A percentile compares a stretch with the other conserved stretches of the same genome.
Evolutionary conservation across 2,329 filamentous ascomycete genomes (phyloP).

Genomic region (Arthrobotrys sinensis): DNA sequence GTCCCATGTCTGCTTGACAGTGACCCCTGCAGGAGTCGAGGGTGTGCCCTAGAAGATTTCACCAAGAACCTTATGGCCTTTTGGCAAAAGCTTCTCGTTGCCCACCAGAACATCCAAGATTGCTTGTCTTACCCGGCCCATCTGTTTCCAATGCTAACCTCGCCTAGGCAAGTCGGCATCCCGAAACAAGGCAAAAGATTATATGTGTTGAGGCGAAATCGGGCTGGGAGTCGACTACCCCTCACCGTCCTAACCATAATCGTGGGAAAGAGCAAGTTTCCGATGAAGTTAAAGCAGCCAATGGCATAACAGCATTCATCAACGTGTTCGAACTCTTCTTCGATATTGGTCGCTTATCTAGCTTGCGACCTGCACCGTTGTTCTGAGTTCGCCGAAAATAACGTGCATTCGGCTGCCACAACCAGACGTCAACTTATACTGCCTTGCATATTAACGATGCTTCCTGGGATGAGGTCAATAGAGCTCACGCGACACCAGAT

Average conservation of each 20-base stretch:
- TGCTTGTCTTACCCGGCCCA: slow-evolving; percentile 35
- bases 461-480: slow-evolving; percentile 26
- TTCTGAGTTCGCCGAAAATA: slow-evolving; percentile 30
- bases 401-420: slow-evolving; percentile 39
- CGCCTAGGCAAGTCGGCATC: slow-evolving; percentile 42
- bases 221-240: slow-evolving; percentile 12
- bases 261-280: slow-evolving; percentile 31
- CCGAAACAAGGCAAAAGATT: slow-evolving; percentile 28
- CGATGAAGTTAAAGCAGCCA: slow-evolving; percentile 17
- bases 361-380: slow-evolving; percentile 42
- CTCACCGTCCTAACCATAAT: slow-evolving; percentile 35
- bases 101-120: slow-evolving; percentile 34
- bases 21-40: slow-evolving; percentile 12
- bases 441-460: slow-evolving; percentile 15
- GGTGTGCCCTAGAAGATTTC: slow-evolving; percentile 36
- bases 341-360: slow-evolving; percentile 40
- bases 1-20: not conserved
- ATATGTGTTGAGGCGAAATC: slow-evolving; percentile 19
- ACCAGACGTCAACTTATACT: slow-evolving; percentile 36
- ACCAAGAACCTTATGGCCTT: slow-evolving; percentile 20
- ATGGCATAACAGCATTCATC: slow-evolving; percentile 4
- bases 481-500: slow-evolving; percentile 51
- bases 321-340: slow-evolving; percentile 49
- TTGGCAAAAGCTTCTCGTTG: slow-evolving; percentile 43
- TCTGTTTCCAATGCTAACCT: slow-evolving; percentile 34